phyloP scores from a whole-genome alignment of 345 rosid genomes.

The Anastatica hierochuntica region DNA sequence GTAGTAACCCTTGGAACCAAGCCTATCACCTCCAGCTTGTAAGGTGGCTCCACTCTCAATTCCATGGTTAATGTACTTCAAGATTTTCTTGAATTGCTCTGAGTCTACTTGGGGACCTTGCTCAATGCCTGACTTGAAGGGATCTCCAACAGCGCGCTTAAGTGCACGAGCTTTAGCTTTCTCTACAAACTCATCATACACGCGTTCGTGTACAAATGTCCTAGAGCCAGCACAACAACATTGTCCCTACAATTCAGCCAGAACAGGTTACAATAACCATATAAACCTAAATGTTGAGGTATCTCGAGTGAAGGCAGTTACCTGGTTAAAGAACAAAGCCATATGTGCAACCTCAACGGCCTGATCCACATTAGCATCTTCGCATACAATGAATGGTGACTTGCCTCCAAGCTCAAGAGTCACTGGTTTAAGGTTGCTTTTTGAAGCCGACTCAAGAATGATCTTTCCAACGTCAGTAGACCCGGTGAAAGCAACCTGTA shows the following conservation, averaged over 20 bases:
- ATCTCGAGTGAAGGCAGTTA: too few relatives aligned
- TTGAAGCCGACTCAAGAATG: slow-evolving; percentile 59
- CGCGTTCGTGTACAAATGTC: slow-evolving; percentile 73
- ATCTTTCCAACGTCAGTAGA: slow-evolving; percentile 70
- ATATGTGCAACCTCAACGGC: slow-evolving; percentile 79
- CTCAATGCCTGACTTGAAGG: slow-evolving; percentile 68
- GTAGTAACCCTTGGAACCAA: slow-evolving; percentile 69
- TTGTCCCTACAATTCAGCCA: slow-evolving; percentile 56
- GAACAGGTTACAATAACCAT: not conserved
- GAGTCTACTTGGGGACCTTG: slow-evolving; percentile 97
- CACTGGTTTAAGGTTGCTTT: slow-evolving; percentile 83
- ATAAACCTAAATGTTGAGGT: too few relatives aligned
- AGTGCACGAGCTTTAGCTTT: slow-evolving; percentile 77
- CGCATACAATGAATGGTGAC: slow-evolving; percentile 89
- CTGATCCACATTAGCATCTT: slow-evolving; percentile 84
- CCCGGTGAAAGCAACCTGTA: slow-evolving; percentile 89
- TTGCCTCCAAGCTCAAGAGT: slow-evolving; percentile 97
- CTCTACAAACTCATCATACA: slow-evolving; percentile 79
- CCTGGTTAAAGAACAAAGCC: slow-evolving; percentile 96
- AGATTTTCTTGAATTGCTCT: slow-evolving; percentile 62
- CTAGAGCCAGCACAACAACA: slow-evolving; percentile 96
- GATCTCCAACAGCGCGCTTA: slow-evolving; percentile 72
- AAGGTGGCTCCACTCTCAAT: slow-evolving; percentile 80
- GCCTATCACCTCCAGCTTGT: slow-evolving; percentile 71
- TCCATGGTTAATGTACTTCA: slow-evolving; percentile 59